Base-by-base conservation (phyloP, 140 eudicot genomes). In the Stevia rebaudiana region DNA sequence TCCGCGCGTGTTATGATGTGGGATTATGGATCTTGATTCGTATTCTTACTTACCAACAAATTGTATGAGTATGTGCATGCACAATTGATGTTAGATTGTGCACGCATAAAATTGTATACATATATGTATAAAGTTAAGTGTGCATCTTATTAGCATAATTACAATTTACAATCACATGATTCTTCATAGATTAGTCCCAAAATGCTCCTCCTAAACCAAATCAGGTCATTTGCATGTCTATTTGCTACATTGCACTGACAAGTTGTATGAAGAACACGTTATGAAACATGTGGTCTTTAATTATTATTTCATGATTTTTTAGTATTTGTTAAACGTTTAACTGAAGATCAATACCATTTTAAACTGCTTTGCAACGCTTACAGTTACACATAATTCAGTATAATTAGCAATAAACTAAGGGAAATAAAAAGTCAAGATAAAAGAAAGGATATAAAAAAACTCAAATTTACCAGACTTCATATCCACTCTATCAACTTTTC, bases 391-490 rank as follows among this genome's bases (percentile, higher is more conserved):
- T 47, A 62, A 11, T 68, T 23, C 50, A 13, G 19, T 6, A 61
- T 10, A 53, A 5, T 41, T 18, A 25, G 57, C 47, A 47, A 67
- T 49, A 58, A 40, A 43, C 13, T 16, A 23, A 61, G 10, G 8
- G 11, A 6, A 46, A 15, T 19, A 63, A 11, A 39, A 67, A 23
- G 19, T 33, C 50, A 76, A 17, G 43, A 24, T 36, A 58, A 5
- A 3, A 36, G 44, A 46, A 8, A 50, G 3, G 18, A 67, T 50
- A 46, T 5, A 65, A 39, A 21, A 51, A 41, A 42, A 49, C 25
- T n/a, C n/a, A n/a, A 61, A 68, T 59, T 86, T 81, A 92, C 98
- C 98, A 64, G 98, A 79, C 77, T 92, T 92, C 96, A 92, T 79
- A 67, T 92, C 98, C 28, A 92, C 96, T 62, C 98, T 72, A 23